Conservation (phyloP, 208 protist genomes). For the Trypanosomatidae sp. region DNA sequence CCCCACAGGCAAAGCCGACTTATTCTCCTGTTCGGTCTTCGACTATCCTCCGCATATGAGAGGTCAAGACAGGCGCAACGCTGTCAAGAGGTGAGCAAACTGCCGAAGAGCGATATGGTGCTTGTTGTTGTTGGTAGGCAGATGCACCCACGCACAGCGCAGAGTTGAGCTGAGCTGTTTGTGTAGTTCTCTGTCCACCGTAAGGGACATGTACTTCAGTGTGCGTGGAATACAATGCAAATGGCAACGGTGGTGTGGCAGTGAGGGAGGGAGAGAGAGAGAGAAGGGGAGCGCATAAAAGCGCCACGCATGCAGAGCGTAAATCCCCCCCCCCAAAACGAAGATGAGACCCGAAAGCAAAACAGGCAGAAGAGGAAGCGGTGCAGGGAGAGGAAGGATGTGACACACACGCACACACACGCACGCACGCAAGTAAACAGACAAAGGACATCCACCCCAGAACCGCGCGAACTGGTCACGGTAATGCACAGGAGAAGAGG, state of each 20-base stretch:
- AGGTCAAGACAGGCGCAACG: background rate
- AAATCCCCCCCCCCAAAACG: background rate
- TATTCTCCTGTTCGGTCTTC: background rate
- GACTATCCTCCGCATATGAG: background rate
- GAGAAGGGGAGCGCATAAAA: background rate
- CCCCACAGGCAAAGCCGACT: background rate
- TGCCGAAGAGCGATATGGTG: background rate
- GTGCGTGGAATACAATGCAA: background rate
- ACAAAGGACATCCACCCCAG: background rate
- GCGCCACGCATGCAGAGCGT: background rate
- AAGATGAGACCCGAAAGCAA: background rate
- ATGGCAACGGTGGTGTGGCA: background rate
- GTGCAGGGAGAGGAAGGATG: background rate
- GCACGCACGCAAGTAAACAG: background rate
- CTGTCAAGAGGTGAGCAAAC: background rate
- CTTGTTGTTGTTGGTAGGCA: background rate
- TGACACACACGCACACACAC: slow-evolving; percentile 8
- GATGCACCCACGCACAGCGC: background rate
- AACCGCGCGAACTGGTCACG: background rate
- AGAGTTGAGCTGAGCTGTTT: background rate
- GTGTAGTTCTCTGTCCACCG: background rate
- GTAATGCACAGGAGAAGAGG: no score
- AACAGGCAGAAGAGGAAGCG: background rate
- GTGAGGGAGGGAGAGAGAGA: background rate
- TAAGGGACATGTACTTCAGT: background rate